Conservation (phyloP, 257 asterid species). For the Forsythia viridissima region DNA sequence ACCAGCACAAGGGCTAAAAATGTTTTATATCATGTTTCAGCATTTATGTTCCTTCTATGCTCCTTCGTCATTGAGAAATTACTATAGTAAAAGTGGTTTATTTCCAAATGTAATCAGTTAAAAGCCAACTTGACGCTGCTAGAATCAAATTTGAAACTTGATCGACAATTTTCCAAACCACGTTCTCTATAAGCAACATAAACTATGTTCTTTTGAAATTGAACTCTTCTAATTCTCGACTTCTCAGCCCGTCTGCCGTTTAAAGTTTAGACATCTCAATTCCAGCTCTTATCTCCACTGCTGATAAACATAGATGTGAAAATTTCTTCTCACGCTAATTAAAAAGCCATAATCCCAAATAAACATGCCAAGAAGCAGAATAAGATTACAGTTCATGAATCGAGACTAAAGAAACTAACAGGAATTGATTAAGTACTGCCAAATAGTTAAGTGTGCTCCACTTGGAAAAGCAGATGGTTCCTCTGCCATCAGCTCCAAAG, state of each 20-base stretch:
- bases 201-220: neutral
- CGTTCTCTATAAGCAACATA: neutral
- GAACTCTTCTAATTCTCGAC: neutral
- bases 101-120: no score
- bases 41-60: no score
- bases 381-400: neutral
- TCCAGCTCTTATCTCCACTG: neutral
- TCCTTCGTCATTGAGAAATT: no score
- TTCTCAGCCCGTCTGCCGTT: neutral
- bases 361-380: neutral
- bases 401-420: conserved; percentile 22
- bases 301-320: neutral
- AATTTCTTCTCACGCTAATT: no score
- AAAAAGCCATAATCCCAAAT: neutral
- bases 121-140: no score
- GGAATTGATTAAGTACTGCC: conserved; percentile 20
- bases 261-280: neutral
- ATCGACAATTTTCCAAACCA: neutral
- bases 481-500: conserved; percentile 27
- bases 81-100: no score
- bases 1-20: no score
- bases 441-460: conserved; percentile 20
- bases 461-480: conserved; percentile 32
- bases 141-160: neutral
- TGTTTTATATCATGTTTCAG: no score